Percentiles rank a stretch among this genome's conserved stretches.
phyloP scores from a whole-genome alignment of 176 grass and related monocot species.

The Zizania latifolia region DNA sequence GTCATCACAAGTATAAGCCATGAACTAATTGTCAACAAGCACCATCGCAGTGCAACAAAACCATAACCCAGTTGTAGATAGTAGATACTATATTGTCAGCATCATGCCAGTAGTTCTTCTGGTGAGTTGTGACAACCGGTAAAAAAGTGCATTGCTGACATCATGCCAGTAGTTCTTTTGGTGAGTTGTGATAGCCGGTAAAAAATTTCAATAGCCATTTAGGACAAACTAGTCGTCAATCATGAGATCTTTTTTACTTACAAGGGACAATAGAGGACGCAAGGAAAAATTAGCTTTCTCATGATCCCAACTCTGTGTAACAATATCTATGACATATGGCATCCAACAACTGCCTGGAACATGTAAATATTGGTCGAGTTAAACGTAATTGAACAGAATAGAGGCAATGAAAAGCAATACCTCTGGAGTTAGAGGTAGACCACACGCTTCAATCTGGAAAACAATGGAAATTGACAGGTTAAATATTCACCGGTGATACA shows the following conservation, averaged over 20 bases:
- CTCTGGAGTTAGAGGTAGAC: conserved; percentile 68
- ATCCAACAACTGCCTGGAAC: conserved; percentile 36
- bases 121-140: not conserved
- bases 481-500: not conserved
- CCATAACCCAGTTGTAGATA: conserved; percentile 1
- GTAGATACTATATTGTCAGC: not conserved
- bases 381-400: conserved; percentile 82
- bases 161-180: too few species aligned
- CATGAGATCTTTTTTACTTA: conserved; percentile 64
- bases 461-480: conserved; percentile 12
- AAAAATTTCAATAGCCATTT: not conserved
- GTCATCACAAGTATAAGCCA: not conserved
- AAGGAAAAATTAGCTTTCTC: conserved; percentile 66
- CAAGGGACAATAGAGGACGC: conserved; percentile 80
- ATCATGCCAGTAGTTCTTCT: too few species aligned
- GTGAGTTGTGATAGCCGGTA: too few species aligned
- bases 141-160: too few species aligned
- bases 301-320: conserved; percentile 75
- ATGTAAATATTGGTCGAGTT: conserved; percentile 47
- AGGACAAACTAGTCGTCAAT: not conserved
- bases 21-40: not conserved
- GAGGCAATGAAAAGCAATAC: conserved; percentile 65
- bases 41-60: not conserved
- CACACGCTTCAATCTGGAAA: conserved; percentile 65
- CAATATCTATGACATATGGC: conserved; percentile 53